Percentiles rank a stretch among this genome's conserved stretches.
These are phyloP conservation scores for Alnus rubra DNA, from an alignment of 306 rosid genomes.

Conservation along the genomic window DNA sequence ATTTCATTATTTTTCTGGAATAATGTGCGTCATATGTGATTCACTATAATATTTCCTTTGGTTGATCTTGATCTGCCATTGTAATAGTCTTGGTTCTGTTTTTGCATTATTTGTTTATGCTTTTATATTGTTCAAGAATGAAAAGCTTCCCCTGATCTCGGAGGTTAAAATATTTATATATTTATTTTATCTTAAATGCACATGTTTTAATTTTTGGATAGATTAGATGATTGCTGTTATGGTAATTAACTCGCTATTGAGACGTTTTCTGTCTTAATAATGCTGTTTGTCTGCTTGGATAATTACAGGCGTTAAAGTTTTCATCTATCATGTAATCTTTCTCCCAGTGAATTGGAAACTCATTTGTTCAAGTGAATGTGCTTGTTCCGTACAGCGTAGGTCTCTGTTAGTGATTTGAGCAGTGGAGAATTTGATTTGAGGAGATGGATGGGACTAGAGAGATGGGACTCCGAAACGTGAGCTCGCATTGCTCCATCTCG, in stretches of 20 bases:
- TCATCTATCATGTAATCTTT: neutral
- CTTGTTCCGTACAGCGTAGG: slow-evolving; percentile 21
- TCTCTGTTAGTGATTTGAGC: slow-evolving; percentile 19
- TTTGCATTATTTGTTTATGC: neutral
- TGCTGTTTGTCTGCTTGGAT: too few species aligned
- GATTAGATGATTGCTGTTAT: too few species aligned
- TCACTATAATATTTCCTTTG: slow-evolving; percentile 7
- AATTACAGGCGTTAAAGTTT: neutral
- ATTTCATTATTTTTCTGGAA: neutral
- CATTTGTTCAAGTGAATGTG: slow-evolving; percentile 15
- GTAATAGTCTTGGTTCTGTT: neutral
- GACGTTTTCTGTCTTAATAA: too few species aligned
- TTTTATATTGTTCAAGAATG: too few species aligned
- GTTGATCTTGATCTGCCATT: slow-evolving; percentile 58
- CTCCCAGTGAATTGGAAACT: neutral
- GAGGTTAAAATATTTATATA: too few species aligned
- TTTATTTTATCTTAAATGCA: too few species aligned
- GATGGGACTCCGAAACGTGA: slow-evolving; percentile 61
- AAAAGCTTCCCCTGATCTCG: too few species aligned
- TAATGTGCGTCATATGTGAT: neutral
- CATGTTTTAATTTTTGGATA: too few species aligned
- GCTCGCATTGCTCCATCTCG: slow-evolving; percentile 72
- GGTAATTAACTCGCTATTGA: too few species aligned
- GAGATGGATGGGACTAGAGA: slow-evolving; percentile 59
- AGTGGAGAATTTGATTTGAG: slow-evolving; percentile 27